phyloP scores from a whole-genome alignment of 108 stramenopile species.

The Cyclotella distinguenda region DNA sequence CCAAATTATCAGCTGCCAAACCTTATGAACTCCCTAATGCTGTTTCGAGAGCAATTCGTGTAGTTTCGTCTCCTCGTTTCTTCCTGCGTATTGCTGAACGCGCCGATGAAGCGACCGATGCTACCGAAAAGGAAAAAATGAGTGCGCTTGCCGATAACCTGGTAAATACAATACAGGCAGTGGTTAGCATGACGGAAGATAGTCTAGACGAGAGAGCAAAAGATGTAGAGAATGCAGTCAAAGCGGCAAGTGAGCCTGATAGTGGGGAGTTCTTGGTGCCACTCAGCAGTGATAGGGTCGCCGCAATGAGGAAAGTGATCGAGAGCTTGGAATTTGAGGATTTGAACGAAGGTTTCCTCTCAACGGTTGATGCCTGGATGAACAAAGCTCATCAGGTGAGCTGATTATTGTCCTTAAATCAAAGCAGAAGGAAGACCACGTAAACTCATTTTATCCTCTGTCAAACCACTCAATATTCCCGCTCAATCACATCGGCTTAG shows the following conservation, averaged over 20 bases:
- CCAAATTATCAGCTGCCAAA: slow-evolving; percentile 73
- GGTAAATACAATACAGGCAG: slow-evolving; percentile 71
- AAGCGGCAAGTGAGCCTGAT: slow-evolving; percentile 82
- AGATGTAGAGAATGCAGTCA: slow-evolving; percentile 75
- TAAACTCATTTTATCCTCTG: too few species aligned
- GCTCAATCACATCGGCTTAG: neutral
- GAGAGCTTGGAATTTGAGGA: slow-evolving; percentile 53
- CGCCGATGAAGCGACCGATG: slow-evolving; percentile 49
- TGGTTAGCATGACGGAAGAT: slow-evolving; percentile 74
- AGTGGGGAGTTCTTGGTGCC: slow-evolving; percentile 88
- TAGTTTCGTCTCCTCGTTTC: slow-evolving; percentile 79
- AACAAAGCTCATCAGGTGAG: slow-evolving; percentile 74
- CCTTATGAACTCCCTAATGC: slow-evolving; percentile 87
- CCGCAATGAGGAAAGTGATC: slow-evolving; percentile 66
- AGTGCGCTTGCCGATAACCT: slow-evolving; percentile 72
- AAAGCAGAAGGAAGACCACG: too few species aligned
- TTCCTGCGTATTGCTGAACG: slow-evolving; percentile 83
- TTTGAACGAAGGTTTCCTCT: slow-evolving; percentile 81
- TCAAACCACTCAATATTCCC: too few species aligned
- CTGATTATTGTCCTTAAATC: neutral
- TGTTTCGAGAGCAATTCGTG: slow-evolving; percentile 78
- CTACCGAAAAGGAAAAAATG: slow-evolving; percentile 63
- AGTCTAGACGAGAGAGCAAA: slow-evolving; percentile 76
- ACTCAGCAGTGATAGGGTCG: slow-evolving; percentile 57
- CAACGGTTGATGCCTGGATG: slow-evolving; percentile 89